Base-by-base conservation (phyloP, 768 basidiomycete genomes). In the Baorangia bicolor region DNA sequence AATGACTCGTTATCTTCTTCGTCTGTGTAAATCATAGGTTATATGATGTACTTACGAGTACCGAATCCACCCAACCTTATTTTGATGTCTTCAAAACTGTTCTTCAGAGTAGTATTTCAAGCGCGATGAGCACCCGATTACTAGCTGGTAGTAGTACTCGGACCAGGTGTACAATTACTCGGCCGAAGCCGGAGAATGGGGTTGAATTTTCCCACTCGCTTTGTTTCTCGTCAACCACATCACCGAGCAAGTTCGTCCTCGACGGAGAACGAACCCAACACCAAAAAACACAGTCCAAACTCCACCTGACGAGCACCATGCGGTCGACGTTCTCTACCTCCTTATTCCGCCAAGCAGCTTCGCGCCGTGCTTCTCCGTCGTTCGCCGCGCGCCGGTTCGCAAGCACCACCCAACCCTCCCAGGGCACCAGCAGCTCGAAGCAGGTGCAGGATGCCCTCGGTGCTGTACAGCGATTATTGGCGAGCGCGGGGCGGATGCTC, bases 391-490 rank as follows among this genome's bases (percentile, higher is more conserved):
- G 59, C 37, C 80, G 81, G 55, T 75, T 81, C 65, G 68, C 76
- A 21, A 80, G 78, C 23, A 72, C 68, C 51, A 41, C 40, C 27
- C 56, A 54, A 23, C 31, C 45, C 23, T 53, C 80, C 31, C 79
- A 82, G 60, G 71, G 76, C 7, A 71, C 84, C 2, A 31, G 49
- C 34, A 55, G 28, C 42, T 83, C 85, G 68, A 84, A 88, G 75
- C 88, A 87, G 70, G 85, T 87, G 7, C 84, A 88, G 72, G 85
- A 90, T 50, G 77, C 81, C 39, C 73, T 88, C 56, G 76, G 79
- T 46, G 70, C 74, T 41, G 86, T 81, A 10, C 84, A 86, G 67
- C 81, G 82, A 67, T 73, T 81, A 18, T 79, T 82, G 64, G 79
- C 80, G 58, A 70, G 70, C 41, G 77, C 80, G 6, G 76, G 80